Conservation (phyloP, 1,284 basidiomycete species). For the Ustilago hordei region DNA sequence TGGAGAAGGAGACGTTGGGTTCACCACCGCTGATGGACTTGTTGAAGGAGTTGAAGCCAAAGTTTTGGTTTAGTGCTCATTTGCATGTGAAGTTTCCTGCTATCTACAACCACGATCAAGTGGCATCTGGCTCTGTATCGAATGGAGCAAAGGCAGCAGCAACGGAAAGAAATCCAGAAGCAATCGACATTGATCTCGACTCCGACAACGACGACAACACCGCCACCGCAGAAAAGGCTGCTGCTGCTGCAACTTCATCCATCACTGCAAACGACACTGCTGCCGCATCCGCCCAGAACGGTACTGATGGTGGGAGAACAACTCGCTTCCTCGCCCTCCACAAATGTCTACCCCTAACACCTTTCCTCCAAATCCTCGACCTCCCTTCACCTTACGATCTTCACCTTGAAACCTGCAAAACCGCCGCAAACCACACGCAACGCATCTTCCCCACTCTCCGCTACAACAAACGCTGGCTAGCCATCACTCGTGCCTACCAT, state of each 20-base stretch:
- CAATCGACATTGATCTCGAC: constrained; percentile 47
- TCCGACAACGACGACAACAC: constrained; percentile 36
- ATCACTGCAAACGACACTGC: not conserved
- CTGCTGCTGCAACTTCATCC: not conserved
- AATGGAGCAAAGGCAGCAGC: not conserved
- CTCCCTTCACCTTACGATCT: constrained; percentile 34
- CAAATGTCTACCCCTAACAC: constrained; percentile 85
- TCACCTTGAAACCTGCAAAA: constrained; percentile 28
- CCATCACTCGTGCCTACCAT: constrained; percentile 87
- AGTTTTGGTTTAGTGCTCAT: constrained; percentile 97
- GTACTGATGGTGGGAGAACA: not conserved
- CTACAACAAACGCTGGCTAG: constrained; percentile 90
- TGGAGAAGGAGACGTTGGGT: constrained; percentile 78
- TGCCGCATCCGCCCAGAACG: not conserved
- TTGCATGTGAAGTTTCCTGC: constrained; percentile 80
- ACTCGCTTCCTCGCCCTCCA: constrained; percentile 92
- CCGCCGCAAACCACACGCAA: constrained; percentile 13
- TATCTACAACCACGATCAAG: constrained; percentile 22
- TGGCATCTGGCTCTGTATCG: not conserved
- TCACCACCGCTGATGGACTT: constrained; percentile 89
- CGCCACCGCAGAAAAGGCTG: not conserved
- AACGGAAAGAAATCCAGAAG: constrained; percentile 47
- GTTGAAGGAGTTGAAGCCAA: constrained; percentile 79
- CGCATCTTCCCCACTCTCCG: constrained; percentile 69
- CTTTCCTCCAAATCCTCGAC: constrained; percentile 75